These are phyloP conservation scores for Neonectria coccinea DNA, from an alignment of 2,329 filamentous ascomycete species.

Conservation along the genomic window DNA sequence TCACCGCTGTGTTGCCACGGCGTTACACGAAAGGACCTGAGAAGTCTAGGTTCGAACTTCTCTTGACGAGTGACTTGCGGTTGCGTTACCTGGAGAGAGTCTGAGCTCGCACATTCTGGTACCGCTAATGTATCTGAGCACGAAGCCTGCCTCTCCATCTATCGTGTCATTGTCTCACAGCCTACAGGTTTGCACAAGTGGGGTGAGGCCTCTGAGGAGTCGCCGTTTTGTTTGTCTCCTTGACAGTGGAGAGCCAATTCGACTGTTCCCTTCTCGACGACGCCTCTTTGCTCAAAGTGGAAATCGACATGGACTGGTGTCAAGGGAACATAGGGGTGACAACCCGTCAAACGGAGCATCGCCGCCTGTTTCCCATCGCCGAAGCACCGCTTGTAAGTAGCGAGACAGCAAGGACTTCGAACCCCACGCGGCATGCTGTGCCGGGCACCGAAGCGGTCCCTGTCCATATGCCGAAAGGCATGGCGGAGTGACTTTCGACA, in stretches of 20 bases:
- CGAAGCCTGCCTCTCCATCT: slow-evolving; percentile 11
- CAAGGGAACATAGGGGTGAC: neutral
- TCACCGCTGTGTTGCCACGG: slow-evolving; percentile 9
- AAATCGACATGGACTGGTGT: neutral
- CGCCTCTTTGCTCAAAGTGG: neutral
- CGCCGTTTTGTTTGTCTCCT: slow-evolving; percentile 30
- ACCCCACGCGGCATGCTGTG: slow-evolving; percentile 21
- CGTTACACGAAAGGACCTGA: slow-evolving; percentile 34
- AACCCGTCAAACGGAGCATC: slow-evolving; percentile 32
- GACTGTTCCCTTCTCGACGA: neutral
- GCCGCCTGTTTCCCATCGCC: slow-evolving; percentile 18
- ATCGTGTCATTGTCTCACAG: slow-evolving; percentile 38
- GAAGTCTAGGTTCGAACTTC: slow-evolving; percentile 26
- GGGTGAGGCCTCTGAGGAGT: slow-evolving; percentile 8
- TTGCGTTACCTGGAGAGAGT: slow-evolving; percentile 29
- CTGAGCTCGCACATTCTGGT: slow-evolving; percentile 20
- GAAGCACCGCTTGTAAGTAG: slow-evolving; percentile 10
- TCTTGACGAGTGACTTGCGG: slow-evolving; percentile 38
- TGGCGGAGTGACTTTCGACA: slow-evolving; percentile 23
- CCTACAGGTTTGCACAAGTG: slow-evolving; percentile 28
- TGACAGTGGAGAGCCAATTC: neutral
- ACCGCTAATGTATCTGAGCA: slow-evolving; percentile 16
- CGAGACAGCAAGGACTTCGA: slow-evolving; percentile 12
- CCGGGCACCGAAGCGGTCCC: slow-evolving; percentile 21
- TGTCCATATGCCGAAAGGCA: slow-evolving; percentile 28